Base-by-base conservation (phyloP, 139 green algal genomes). In the Volvox reticuliferus region DNA sequence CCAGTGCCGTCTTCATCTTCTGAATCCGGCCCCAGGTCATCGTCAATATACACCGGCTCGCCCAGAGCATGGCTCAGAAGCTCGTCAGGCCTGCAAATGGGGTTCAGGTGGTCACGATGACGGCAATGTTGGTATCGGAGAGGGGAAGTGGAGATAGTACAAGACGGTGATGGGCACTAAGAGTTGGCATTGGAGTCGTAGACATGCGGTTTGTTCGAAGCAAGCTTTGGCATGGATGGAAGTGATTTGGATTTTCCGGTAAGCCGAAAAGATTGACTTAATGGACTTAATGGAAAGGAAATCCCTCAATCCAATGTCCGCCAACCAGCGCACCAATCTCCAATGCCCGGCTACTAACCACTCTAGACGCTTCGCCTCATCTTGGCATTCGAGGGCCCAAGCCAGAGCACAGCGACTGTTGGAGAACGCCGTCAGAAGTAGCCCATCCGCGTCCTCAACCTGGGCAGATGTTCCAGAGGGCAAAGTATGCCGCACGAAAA, bases 301-400 rank as follows among this genome's bases (percentile, higher is more conserved):
- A 75, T 28, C 24, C 12, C 67, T 3, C 67, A 75, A 75, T 75
- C 12, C 67, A 9, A 55, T 14, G 44, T 12, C 65, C 12, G 24
- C 65, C 12, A 24, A 73, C 65, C 65, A 24, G 24, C 65, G 6
- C 65, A 73, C 65, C 71, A 1, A 6, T n/a, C 32, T 20, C 71
- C 20, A 18, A n/a, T 20, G 71, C 32, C 71, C n/a, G 24, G 21
- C 5, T 1, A 13, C 85, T 18, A 32, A 90, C 86, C 86, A 90
- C n/a, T 90, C 86, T 12, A 80, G 63, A 35, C 86, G 36, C 35
- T 81, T 91, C 26, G 78, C 77, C 30, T 79, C 87, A 3, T 80
- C 77, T 63, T 80, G 77, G 87, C 77, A 87, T 30, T 91, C 87
- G 13, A 91, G 87, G 12, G 87, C 87, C 87, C 87, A 91, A 14